Evolutionary conservation across 805 yeast species (phyloP), one percentile per base, ranked within the genome.

Genomic region (Nakazawaea wyomingensis): DNA sequence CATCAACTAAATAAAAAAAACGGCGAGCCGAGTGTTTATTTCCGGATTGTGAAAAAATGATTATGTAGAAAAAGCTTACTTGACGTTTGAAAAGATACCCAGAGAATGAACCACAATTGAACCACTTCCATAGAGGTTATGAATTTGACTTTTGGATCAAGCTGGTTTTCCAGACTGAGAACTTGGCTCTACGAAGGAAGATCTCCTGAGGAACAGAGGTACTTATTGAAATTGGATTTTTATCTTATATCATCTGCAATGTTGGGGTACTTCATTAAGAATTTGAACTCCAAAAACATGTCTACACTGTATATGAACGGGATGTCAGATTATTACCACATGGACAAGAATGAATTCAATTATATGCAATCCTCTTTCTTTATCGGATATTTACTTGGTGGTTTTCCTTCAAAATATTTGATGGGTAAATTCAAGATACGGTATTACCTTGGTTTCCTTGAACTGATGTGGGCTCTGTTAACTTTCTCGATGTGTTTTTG

Each of bases 351-450:
- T 24, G 37, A 36, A 14, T 42, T 36, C 41, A 35, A 36, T 14
- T 22, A 24, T 14, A 30, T 36, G 32, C 41, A 36, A 24, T n/a
- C 37, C 5, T 31, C 32, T 8, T 42, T 30, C 34, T 36, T 36
- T 54, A 71, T 70, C 16, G 80, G 80, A 14, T 75, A 75, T 44
- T 67, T 73, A 37, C 49, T 76, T 29, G 78, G 77, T 28, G 76
- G 71, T 46, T 62, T 74, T 22, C 80, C 80, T 8, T 64, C 76
- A 1, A 69, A 69, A 39, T 57, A 64, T 53, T 51, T 74, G 9
- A 52, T 72, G 40, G 71, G 67, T 49, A 55, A 63, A 35, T 52
- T 69, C 6, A 54, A 70, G 6, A 71, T 75, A n/a, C 53, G 75
- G 31, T 68, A 57, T 46, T 72, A 68, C 46, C 53, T 74, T 33